A percentile compares a stretch with the other conserved stretches of the same genome.
Evolutionary conservation across 495 filamentous ascomycete species (phyloP).

Genomic region (Staphylotrichum longicolle): DNA sequence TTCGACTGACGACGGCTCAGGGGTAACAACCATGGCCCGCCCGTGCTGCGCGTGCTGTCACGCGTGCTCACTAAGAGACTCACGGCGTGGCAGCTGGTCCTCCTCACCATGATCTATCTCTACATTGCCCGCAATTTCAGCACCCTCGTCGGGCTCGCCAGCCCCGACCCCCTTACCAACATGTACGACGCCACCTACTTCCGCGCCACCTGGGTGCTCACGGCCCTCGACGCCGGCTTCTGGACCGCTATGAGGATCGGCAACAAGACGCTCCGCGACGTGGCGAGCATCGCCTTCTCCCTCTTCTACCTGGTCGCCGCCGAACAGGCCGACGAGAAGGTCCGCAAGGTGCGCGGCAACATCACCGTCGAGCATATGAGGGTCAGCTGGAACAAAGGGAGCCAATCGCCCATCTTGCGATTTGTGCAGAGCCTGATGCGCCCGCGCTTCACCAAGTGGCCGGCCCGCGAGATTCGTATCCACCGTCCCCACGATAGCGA

Average conservation of each 20-base stretch:
- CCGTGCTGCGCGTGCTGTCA: constrained; percentile 69
- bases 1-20: constrained; percentile 38
- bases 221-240: constrained; percentile 91
- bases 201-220: constrained; percentile 95
- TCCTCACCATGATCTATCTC: constrained; percentile 85
- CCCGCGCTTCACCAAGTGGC: constrained; percentile 74
- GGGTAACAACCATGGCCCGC: constrained; percentile 86
- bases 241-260: constrained; percentile 96
- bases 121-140: constrained; percentile 90
- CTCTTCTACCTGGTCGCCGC: constrained; percentile 89
- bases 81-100: constrained; percentile 84
- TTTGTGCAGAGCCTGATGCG: constrained; percentile 66
- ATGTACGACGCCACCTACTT: constrained; percentile 95
- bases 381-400: constrained; percentile 93
- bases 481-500: constrained; percentile 71
- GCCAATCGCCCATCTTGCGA: constrained; percentile 70
- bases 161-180: constrained; percentile 89
- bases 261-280: constrained; percentile 76
- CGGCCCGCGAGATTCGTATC: constrained; percentile 78
- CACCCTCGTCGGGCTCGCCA: constrained; percentile 85
- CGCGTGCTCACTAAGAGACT: constrained; percentile 60
- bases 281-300: constrained; percentile 77
- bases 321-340: constrained; percentile 94
- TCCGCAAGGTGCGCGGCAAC: constrained; percentile 80
- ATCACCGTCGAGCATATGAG: constrained; percentile 90